Evolutionary conservation across 2,329 filamentous ascomycete species (phyloP).

Genomic region (Calonectria pteridis): DNA sequence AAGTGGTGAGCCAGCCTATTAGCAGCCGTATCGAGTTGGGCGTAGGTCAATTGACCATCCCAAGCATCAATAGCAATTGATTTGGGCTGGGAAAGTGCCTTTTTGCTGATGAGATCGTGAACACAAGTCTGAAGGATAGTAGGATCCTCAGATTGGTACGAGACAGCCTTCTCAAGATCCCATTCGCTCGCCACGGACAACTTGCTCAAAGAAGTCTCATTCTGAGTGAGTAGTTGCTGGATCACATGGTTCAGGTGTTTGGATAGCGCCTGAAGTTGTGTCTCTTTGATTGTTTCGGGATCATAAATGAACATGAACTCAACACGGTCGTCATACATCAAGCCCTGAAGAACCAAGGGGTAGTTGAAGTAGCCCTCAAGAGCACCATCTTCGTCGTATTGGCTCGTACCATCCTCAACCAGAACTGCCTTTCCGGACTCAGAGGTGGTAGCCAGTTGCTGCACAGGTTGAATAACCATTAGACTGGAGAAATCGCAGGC

Average conservation of each 20-base stretch:
- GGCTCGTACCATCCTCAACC: neutral
- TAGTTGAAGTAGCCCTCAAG: constrained; percentile 9
- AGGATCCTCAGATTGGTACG: neutral
- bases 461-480: constrained; percentile 42
- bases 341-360: neutral
- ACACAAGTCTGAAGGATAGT: constrained; percentile 8
- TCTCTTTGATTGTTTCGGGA: neutral
- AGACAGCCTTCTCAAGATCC: neutral
- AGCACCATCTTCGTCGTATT: constrained; percentile 1
- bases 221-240: neutral
- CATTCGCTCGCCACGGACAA: neutral
- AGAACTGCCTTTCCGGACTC: constrained; percentile 4
- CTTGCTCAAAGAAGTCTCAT: neutral
- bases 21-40: constrained; percentile 5
- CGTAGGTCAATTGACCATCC: constrained; percentile 37
- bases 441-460: neutral
- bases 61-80: constrained; percentile 30
- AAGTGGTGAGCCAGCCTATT: constrained; percentile 17
- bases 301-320: constrained; percentile 9
- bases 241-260: neutral
- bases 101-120: constrained; percentile 15
- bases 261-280: neutral
- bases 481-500: constrained; percentile 46
- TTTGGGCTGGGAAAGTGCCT: neutral
- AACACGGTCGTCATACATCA: constrained; percentile 4